Evolutionary conservation across 176 grass and related monocot genomes (phyloP), one percentile per base, ranked within the genome.

Genomic region (Oryza australiensis): DNA sequence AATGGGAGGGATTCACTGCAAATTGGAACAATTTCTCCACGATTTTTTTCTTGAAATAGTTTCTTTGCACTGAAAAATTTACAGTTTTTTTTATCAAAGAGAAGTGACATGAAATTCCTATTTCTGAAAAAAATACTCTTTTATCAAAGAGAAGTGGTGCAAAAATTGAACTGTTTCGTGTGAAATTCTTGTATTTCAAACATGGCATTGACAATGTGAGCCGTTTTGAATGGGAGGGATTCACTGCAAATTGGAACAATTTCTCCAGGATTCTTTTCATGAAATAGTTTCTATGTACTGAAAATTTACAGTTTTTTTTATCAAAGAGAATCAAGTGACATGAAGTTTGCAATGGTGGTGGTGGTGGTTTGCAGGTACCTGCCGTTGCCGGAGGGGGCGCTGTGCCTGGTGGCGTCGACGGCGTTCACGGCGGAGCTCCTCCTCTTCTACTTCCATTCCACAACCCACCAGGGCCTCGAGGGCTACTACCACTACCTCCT

Each of bases 401-500:
- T 95, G 3, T 90, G 93, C 85, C 82, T 99, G 14, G 1, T 92
- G 0, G 91, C 57, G 1, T 87, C 89, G 11, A 77, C 93, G 23
- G 96, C 96, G 35, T 99, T 94, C 76, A 83, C 76, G 0, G 89
- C 96, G 0, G 96, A 99, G 85, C 83, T 93, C 34, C 3, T 92
- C 46, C 87, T 99, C 32, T 99, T 99, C 80, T 95, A 90, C 89
- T 99, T 94, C 87, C 96, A 99, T 70, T 99, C 96, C 0, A 99
- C 96, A 0, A 89, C 85, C 1, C 96, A 95, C 87, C 79, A 73
- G 59, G 93, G 93, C 0, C 82, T 95, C 13, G 96, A 99, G 43
- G 96, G 96, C 5, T 99, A 99, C 85, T 99, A 99, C 77, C 96
- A 95, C 88, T 82, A 92, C 82, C 76, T 99, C 15, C 93, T 99